Percentiles rank a stretch among this genome's conserved stretches.
Conservation (phyloP, 495 filamentous ascomycete genomes). For the Sporormia fimetaria region DNA sequence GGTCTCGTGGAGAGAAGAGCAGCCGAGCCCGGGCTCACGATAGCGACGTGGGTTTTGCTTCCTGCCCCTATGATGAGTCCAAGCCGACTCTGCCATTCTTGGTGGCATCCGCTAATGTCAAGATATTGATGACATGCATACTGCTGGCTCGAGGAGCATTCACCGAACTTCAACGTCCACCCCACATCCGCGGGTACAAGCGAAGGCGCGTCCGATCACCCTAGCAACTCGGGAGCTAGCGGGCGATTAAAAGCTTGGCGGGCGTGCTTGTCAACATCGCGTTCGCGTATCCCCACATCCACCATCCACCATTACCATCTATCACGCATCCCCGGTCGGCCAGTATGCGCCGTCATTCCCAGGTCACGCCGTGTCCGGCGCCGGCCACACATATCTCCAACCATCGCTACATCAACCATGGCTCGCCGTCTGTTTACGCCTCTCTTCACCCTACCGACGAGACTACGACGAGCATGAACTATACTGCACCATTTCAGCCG, state of each 20-base stretch:
- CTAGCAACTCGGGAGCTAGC: too few species aligned
- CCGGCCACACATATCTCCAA: conserved; percentile 17
- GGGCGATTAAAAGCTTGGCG: not conserved
- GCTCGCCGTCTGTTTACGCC: conserved; percentile 18
- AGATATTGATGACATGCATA: too few species aligned
- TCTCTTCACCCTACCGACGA: conserved; percentile 12
- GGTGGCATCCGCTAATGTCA: too few species aligned
- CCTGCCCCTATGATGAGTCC: conserved; percentile 3
- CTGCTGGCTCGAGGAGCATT: too few species aligned
- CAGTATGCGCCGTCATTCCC: conserved; percentile 19
- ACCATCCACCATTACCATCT: not conserved
- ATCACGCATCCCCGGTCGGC: too few species aligned
- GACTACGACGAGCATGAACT: conserved; percentile 23
- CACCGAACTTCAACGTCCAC: too few species aligned
- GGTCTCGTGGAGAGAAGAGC: conserved; percentile 2
- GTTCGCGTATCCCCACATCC: not conserved
- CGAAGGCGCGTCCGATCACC: too few species aligned
- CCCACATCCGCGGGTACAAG: too few species aligned
- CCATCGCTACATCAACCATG: conserved; percentile 18
- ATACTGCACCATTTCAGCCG: conserved; percentile 21
- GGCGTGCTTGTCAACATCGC: not conserved
- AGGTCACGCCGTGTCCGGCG: conserved; percentile 24
- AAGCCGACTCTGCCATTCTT: not conserved
- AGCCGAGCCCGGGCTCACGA: not conserved
- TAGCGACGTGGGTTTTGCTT: conserved; percentile 1